Evolutionary conservation across 176 grass and related monocot genomes (phyloP).

Genomic region (Canna indica): DNA sequence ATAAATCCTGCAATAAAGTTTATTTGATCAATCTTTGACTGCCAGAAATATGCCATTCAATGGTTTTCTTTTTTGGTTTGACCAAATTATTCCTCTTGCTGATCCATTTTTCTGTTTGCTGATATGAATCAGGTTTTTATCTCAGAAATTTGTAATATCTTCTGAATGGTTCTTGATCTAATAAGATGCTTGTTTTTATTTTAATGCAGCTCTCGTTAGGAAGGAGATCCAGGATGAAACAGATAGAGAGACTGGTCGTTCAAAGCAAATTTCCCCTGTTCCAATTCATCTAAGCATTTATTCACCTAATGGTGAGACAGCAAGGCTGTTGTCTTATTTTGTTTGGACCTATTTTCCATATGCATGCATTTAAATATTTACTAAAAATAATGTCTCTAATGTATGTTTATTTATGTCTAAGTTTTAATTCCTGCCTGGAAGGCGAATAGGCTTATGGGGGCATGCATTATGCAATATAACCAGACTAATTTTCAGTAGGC

Average conservation of each 20-base stretch:
- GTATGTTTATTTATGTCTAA: neutral
- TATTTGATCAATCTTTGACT: neutral
- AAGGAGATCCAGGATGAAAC: conserved; percentile 30
- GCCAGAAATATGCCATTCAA: neutral
- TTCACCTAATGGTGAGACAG: conserved; percentile 20
- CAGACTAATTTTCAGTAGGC: neutral
- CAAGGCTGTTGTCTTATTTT: neutral
- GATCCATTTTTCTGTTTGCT: neutral
- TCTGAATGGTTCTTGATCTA: neutral
- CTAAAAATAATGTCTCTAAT: neutral
- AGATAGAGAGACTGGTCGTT: conserved; percentile 22
- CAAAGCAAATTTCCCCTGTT: conserved; percentile 22
- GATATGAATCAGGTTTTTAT: neutral
- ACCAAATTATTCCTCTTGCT: neutral
- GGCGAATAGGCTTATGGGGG: neutral
- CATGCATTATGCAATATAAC: neutral
- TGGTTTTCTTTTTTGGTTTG: too few species aligned
- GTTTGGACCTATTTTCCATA: neutral
- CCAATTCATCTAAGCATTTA: conserved; percentile 29
- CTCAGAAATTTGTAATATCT: neutral
- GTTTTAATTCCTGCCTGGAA: neutral
- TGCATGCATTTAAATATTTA: neutral
- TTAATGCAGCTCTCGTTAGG: conserved; percentile 19
- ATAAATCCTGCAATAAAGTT: neutral
- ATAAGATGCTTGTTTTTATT: neutral